These are phyloP conservation scores for Vitis rotundifolia DNA, from an alignment of 164 flowering plant genomes.

Conservation along the genomic window DNA sequence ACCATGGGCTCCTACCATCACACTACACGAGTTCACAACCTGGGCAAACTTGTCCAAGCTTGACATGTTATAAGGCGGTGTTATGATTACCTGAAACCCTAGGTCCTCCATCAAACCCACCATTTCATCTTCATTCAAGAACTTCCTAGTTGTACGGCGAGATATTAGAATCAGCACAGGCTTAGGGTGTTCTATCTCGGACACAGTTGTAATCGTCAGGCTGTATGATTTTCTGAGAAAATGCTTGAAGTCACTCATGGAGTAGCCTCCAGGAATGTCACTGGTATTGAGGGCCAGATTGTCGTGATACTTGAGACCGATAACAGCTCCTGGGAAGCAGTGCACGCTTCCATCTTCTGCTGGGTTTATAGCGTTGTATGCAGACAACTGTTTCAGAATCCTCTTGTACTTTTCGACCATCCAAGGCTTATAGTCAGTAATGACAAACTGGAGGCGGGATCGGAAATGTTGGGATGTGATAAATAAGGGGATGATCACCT, in stretches of 20 bases:
- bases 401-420: slow-evolving; percentile 31
- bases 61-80: slow-evolving; percentile 20
- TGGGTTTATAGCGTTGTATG: slow-evolving; percentile 29
- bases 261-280: slow-evolving; percentile 32
- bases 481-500: slow-evolving; percentile 48
- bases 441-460: slow-evolving; percentile 25
- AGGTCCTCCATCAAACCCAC: slow-evolving; percentile 22
- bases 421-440: slow-evolving; percentile 28
- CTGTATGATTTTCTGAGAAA: slow-evolving; percentile 32
- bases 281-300: slow-evolving; percentile 23
- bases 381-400: slow-evolving; percentile 31
- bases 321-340: slow-evolving; percentile 46
- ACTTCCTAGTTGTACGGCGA: slow-evolving; percentile 21
- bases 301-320: slow-evolving; percentile 41
- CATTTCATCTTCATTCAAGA: slow-evolving; percentile 41
- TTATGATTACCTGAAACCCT: slow-evolving; percentile 33
- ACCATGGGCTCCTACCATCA: slow-evolving; percentile 51
- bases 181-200: slow-evolving; percentile 3
- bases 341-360: slow-evolving; percentile 25
- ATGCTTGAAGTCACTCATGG: slow-evolving; percentile 32
- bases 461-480: slow-evolving; percentile 39
- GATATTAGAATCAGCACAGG: slow-evolving; percentile 37
- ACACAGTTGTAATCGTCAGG: slow-evolving; percentile 17
- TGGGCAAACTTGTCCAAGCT: slow-evolving; percentile 26
- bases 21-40: slow-evolving; percentile 38